phyloP scores from a whole-genome alignment of 2,329 filamentous ascomycete species.

The Penicillium sp. region DNA sequence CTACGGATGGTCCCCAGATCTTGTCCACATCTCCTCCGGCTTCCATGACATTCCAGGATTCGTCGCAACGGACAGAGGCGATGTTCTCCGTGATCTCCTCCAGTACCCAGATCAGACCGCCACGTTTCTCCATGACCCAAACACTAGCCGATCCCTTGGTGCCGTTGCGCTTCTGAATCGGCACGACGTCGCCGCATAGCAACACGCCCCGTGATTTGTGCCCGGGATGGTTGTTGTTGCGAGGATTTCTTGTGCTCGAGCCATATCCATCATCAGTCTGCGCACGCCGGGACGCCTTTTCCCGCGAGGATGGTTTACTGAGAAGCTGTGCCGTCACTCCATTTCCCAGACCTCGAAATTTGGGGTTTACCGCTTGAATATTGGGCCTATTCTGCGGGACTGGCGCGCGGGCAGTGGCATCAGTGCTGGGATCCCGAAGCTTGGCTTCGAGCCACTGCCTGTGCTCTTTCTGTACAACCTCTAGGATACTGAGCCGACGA shows the following conservation, averaged over 20 bases:
- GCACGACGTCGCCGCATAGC: conserved; percentile 95
- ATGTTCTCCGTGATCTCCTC: conserved; percentile 97
- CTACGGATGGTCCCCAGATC: conserved; percentile 76
- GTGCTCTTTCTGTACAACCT: conserved; percentile 88
- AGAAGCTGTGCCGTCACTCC: conserved; percentile 86
- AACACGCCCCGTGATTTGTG: conserved; percentile 84
- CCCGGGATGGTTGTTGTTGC: conserved; percentile 63
- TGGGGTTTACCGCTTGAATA: conserved; percentile 35
- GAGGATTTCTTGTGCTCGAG: conserved; percentile 51
- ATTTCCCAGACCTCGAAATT: conserved; percentile 64
- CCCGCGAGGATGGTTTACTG: conserved; percentile 71
- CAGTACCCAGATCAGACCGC: conserved; percentile 93
- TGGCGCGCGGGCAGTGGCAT: conserved; percentile 40
- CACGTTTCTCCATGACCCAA: conserved; percentile 97
- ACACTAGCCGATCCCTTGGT: conserved; percentile 87
- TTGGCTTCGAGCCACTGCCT: conserved; percentile 87
- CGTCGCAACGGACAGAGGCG: conserved; percentile 71
- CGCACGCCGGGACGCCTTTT: conserved; percentile 48
- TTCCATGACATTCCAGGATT: conserved; percentile 69
- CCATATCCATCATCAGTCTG: conserved; percentile 59
- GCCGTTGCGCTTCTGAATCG: conserved; percentile 93
- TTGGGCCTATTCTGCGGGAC: conserved; percentile 36
- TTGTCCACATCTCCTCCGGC: conserved; percentile 73
- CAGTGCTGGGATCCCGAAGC: conserved; percentile 63
- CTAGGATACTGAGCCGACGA: conserved; percentile 87